Base-by-base conservation (phyloP, 805 yeast genomes). In the Cyberlindnera euphorbiiphila region DNA sequence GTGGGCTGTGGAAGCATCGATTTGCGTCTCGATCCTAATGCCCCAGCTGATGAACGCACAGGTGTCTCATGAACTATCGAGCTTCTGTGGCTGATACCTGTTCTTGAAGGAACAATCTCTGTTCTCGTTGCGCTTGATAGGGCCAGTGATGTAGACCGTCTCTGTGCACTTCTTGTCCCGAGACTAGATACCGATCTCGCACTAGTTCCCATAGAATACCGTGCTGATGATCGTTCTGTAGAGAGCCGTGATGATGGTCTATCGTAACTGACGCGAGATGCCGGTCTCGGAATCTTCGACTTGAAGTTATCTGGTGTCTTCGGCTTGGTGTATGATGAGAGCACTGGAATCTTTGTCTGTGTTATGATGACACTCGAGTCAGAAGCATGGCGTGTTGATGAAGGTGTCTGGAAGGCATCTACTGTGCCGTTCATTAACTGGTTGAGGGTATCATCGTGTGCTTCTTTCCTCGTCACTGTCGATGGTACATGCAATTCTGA, bases 1-100 rank as follows among this genome's bases (percentile, higher is more conserved):
- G 59, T 51, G 7, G 57, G 59, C 17, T 53, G 56, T 29, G 55
- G 57, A 12, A 54, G 12, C 33, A 49, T 24, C 4, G 57, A 53
- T 17, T 32, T 38, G n/a, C 52, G 24, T 13, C 35, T 36, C 11
- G 32, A 10, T 2, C n/a, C 12, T n/a, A n/a, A n/a, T n/a, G n/a
- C 32, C 25, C 13, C 32, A 24, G 10, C 19, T 9, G 11, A 29
- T 9, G 25, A 17, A 34, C 50, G 41, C 8, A 45, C 29, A 6
- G 58, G 58, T 0, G 56, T 53, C 21, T 50, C 48, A n/a, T 52
- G 54, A 5, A 51, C 35, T 43, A 50, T 38, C 4, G 59, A 53
- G 20, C 46, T 47, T 32, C 57, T 44, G 13, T 41, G 38, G 3
- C 39, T 12, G 2, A 32, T 4, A 3, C 49, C 47, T 4, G 21